Percentiles rank a stretch among this genome's conserved stretches.
Conservation (phyloP, 345 rosid genomes). For the Clausena lansium region DNA sequence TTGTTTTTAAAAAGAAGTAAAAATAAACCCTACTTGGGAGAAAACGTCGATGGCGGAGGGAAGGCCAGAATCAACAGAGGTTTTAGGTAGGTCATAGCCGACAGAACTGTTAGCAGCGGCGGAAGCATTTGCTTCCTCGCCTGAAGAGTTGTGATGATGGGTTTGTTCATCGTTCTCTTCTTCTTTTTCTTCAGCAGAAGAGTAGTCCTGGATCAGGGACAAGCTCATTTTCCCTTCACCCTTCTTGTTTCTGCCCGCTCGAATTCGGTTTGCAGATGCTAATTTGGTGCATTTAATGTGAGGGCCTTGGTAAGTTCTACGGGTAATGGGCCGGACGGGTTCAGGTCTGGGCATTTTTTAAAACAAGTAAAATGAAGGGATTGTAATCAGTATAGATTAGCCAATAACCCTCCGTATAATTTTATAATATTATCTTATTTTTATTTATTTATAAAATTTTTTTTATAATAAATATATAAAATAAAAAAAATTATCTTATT, state of each 20-base stretch:
- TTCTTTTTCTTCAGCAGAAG: constrained; percentile 78
- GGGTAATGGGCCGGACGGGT: no score
- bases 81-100: constrained; percentile 34
- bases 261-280: no score
- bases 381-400: no score
- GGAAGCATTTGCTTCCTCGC: constrained; percentile 31
- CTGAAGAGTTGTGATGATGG: constrained; percentile 33
- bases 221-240: constrained; percentile 54
- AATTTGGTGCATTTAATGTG: no score
- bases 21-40: constrained; percentile 53
- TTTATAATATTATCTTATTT: no score
- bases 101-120: constrained; percentile 12
- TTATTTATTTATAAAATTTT: no score
- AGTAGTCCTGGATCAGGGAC: constrained; percentile 75
- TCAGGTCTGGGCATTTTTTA: no score
- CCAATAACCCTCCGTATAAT: no score
- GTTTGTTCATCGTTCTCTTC: constrained; percentile 27
- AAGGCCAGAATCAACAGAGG: constrained; percentile 49
- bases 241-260: not conserved
- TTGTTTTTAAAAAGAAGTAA: not conserved
- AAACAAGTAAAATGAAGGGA: no score
- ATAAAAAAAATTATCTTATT: no score
- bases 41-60: constrained; percentile 87
- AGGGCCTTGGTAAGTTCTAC: no score
- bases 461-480: no score